phyloP scores from a whole-genome alignment of 2,329 filamentous ascomycete genomes.

The Hyphodiscus sp. region DNA sequence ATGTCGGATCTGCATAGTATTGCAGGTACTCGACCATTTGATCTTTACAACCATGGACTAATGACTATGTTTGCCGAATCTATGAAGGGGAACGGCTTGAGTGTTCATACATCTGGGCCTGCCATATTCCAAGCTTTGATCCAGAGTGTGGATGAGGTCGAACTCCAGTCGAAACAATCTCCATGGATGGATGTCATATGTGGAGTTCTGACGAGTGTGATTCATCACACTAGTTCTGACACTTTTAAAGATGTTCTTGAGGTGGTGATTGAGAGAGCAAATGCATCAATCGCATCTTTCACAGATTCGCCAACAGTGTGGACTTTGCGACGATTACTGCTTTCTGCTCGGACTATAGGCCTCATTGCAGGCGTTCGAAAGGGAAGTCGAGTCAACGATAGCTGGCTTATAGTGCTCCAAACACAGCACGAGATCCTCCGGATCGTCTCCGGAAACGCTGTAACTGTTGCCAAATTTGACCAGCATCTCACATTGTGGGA shows the following conservation, averaged over 20 bases:
- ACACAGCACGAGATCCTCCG: constrained; percentile 48
- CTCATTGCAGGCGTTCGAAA: constrained; percentile 72
- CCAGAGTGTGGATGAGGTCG: constrained; percentile 37
- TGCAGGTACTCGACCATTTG: constrained; percentile 49
- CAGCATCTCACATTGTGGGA: constrained; percentile 46
- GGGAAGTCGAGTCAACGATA: constrained; percentile 58
- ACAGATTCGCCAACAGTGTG: constrained; percentile 29
- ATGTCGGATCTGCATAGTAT: constrained; percentile 58
- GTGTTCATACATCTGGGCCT: constrained; percentile 53
- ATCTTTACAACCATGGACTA: constrained; percentile 75
- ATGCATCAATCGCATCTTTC: constrained; percentile 34
- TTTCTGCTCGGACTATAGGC: constrained; percentile 56
- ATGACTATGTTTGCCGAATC: constrained; percentile 92
- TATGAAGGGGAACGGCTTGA: constrained; percentile 54
- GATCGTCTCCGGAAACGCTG: constrained; percentile 36
- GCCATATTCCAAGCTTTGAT: constrained; percentile 48
- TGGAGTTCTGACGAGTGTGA: constrained; percentile 71
- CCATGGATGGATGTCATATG: constrained; percentile 61
- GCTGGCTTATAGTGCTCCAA: constrained; percentile 64
- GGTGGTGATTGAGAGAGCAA: constrained; percentile 47
- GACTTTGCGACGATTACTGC: constrained; percentile 37
- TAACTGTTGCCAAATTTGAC: constrained; percentile 20
- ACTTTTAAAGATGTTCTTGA: constrained; percentile 66
- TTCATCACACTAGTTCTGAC: constrained; percentile 73
- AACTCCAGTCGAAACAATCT: constrained; percentile 36